Evolutionary conservation across 495 filamentous ascomycete species (phyloP), one percentile per base, ranked within the genome.

Genomic region (Penicillium salamii): DNA sequence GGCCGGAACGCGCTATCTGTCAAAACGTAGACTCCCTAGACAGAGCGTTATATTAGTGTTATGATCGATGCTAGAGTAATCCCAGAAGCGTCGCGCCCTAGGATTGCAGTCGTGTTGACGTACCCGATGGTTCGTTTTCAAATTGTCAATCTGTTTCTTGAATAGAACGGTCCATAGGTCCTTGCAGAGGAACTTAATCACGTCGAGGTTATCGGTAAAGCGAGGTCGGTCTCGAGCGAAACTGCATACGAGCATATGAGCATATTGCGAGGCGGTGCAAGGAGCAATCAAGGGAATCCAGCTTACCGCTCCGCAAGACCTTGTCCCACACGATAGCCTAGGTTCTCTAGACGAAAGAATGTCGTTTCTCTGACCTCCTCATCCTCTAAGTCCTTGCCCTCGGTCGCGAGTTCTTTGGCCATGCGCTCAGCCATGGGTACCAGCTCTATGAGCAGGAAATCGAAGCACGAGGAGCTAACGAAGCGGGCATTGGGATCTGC

Each of bases 141-240:
- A 75, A 71, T 97, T 97, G 66, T 98, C 93, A 58, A 97, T 85
- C 69, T 97, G 93, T 70, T 98, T 98, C 66, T 89, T 77, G 69
- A 96, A 98, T 26, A 97, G 79, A 33, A 96, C 77, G 40, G 82
- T 89, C 93, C 93, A 98, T 35, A 98, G 70, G 64, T 98, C 95
- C 68, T 97, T 98, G 78, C 93, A 98, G 28, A 97, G 78, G 63
- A 97, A 97, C 68, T 98, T 98, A 63, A 98, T 97, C 21, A 89
- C 85, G 59, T 93, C 90, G 17, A 95, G 78, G 26, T 89, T 89
- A 67, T 93, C 88, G 20, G 80, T 84, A 68, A 95, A 93, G 36
- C 90, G 85, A 34, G 93, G 89, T 36, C 89, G 78, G 66, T 96
- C 88, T 52, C 85, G 80, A 32, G 90, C 90, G 74, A 97, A 96